Percentiles rank a stretch among this genome's conserved stretches.
Evolutionary conservation across 1,284 basidiomycete genomes (phyloP).

Genomic region (Lentinula novae-zelandiae): DNA sequence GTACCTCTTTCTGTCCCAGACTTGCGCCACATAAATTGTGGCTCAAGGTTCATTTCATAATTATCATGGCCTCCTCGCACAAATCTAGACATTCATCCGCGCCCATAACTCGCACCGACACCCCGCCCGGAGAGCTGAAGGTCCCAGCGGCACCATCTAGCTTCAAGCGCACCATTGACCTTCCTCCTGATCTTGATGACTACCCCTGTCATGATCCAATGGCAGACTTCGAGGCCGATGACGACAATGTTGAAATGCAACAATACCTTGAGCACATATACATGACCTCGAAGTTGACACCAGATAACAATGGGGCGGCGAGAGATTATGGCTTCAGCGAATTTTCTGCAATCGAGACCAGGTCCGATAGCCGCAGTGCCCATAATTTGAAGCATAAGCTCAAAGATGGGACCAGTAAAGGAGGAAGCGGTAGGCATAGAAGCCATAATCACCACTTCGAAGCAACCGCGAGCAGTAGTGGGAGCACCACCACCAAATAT

Average conservation of each 20-base stretch:
- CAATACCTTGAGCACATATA: background rate
- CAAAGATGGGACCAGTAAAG: background rate
- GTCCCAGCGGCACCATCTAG: background rate
- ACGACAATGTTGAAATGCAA: conserved; percentile 3
- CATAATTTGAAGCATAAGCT: background rate
- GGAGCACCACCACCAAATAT: background rate
- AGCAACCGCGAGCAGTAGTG: background rate
- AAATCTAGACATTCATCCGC: background rate
- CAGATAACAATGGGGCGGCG: background rate
- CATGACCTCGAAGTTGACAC: background rate
- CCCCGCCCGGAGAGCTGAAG: background rate
- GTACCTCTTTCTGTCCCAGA: background rate
- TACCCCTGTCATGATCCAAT: background rate
- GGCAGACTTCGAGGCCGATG: background rate
- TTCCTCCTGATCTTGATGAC: background rate
- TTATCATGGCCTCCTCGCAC: background rate
- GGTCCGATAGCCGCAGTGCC: background rate
- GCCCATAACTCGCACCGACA: background rate
- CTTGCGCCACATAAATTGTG: background rate
- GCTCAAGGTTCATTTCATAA: background rate
- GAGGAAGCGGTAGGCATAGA: background rate
- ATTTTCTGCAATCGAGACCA: background rate
- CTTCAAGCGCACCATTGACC: conserved; percentile 6
- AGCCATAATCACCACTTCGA: background rate
- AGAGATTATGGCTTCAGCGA: background rate